Evolutionary conservation across 331 rosid genomes (phyloP).

Genomic region (Stylosanthes scabra): DNA sequence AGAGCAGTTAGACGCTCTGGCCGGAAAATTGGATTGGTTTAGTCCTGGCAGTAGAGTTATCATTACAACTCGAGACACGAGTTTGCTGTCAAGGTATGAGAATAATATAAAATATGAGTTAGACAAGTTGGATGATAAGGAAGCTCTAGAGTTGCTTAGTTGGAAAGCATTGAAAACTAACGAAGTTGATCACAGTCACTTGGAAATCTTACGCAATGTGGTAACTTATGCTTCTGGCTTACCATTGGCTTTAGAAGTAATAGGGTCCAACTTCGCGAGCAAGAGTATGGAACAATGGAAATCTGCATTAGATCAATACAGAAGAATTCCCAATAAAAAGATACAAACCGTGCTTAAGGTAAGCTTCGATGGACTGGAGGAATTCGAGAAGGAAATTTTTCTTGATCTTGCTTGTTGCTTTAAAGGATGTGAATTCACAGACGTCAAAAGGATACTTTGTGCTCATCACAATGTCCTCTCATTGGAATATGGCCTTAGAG

Average conservation of each 20-base stretch:
- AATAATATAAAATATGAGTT: neutral
- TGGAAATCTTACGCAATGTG: neutral
- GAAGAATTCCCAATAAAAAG: neutral
- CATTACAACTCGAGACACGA: neutral
- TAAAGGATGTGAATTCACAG: neutral
- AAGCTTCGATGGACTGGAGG: slow-evolving; percentile 27
- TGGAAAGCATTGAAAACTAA: neutral
- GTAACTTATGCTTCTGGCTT: slow-evolving; percentile 21
- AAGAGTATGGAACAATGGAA: slow-evolving; percentile 34
- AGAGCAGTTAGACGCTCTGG: neutral
- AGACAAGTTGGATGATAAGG: too few relatives aligned
- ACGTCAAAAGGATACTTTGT: neutral
- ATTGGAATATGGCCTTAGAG: neutral
- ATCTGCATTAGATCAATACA: slow-evolving; percentile 12
- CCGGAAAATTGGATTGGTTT: neutral
- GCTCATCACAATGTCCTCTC: neutral
- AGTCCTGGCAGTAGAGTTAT: neutral
- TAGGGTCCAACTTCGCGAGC: slow-evolving; percentile 38
- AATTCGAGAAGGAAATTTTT: slow-evolving; percentile 33
- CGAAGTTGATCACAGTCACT: neutral
- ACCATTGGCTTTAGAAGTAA: slow-evolving; percentile 38
- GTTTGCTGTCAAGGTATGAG: neutral
- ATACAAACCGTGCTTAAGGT: slow-evolving; percentile 15
- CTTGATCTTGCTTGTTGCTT: slow-evolving; percentile 51
- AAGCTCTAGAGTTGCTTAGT: neutral